These are phyloP conservation scores for Penicillium cataractarum DNA, from an alignment of 495 filamentous ascomycete genomes.

Conservation along the genomic window DNA sequence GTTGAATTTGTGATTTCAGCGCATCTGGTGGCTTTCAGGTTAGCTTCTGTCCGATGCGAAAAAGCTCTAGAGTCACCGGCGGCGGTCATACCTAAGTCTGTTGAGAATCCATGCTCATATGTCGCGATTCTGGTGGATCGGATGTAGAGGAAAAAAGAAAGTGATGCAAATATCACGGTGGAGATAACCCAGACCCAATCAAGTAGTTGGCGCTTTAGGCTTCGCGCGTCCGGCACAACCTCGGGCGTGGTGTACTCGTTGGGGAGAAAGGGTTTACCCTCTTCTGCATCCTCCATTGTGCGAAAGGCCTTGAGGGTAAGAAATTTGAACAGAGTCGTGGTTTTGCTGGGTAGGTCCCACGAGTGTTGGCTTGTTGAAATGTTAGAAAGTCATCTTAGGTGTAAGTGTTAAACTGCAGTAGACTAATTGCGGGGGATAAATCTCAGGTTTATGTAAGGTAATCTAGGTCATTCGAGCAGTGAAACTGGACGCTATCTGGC, in stretches of 20 bases:
- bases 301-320: background rate
- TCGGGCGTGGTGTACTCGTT: background rate
- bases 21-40: background rate
- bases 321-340: background rate
- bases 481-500: background rate
- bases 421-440: background rate
- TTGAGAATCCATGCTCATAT: conserved; percentile 6
- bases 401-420: background rate
- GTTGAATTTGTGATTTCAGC: conserved; percentile 5
- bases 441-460: background rate
- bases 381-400: background rate
- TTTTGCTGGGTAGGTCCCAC: background rate
- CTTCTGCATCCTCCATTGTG: background rate
- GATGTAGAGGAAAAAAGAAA: conserved; percentile 1
- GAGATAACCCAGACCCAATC: background rate
- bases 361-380: background rate
- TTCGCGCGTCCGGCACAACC: background rate
- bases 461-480: background rate
- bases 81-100: background rate
- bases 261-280: background rate
- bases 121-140: background rate
- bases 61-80: background rate
- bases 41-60: background rate
- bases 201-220: background rate
- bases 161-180: conserved; percentile 1